phyloP scores from a whole-genome alignment of 768 basidiomycete genomes.

The Cystofilobasidium bisporidii region DNA sequence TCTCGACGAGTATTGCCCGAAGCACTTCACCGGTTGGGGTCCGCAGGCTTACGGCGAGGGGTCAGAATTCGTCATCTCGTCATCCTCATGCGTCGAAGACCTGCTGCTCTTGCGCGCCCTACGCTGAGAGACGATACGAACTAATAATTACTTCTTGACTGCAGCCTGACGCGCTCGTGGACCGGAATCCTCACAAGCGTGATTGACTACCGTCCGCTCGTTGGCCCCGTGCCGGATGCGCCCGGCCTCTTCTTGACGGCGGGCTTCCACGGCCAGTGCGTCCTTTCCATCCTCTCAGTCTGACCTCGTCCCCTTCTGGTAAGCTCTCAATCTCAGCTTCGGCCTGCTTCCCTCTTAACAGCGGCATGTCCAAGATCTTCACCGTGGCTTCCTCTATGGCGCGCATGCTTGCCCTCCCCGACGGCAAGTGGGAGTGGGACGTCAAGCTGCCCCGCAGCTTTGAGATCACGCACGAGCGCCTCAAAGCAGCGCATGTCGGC shows the following conservation, averaged over 20 bases:
- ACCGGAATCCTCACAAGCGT: slow-evolving; percentile 32
- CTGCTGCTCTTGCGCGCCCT: no score
- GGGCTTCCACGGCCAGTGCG: slow-evolving; percentile 25
- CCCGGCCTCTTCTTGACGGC: slow-evolving; percentile 32
- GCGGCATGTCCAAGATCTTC: slow-evolving; percentile 32
- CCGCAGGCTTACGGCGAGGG: slow-evolving; percentile 33
- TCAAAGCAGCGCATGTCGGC: not conserved
- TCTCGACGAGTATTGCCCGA: slow-evolving; percentile 29
- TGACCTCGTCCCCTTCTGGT: not conserved
- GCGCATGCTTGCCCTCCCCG: slow-evolving; percentile 15
- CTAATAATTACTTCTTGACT: no score
- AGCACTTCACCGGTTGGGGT: slow-evolving; percentile 32
- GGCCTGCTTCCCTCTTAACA: not conserved
- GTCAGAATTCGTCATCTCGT: no score
- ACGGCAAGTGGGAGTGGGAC: slow-evolving; percentile 3
- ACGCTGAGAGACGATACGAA: no score
- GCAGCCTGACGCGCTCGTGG: slow-evolving; percentile 30
- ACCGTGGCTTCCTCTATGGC: slow-evolving; percentile 29
- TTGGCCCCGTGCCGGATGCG: slow-evolving; percentile 32
- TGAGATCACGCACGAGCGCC: slow-evolving; percentile 19
- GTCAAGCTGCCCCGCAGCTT: slow-evolving; percentile 27
- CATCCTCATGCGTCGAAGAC: no score
- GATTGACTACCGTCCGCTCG: slow-evolving; percentile 33
- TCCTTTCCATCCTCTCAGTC: not conserved
- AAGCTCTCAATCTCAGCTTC: not conserved